Evolutionary conservation across 2,329 filamentous ascomycete genomes (phyloP).

Genomic region (Paraconiothyrium sp.): DNA sequence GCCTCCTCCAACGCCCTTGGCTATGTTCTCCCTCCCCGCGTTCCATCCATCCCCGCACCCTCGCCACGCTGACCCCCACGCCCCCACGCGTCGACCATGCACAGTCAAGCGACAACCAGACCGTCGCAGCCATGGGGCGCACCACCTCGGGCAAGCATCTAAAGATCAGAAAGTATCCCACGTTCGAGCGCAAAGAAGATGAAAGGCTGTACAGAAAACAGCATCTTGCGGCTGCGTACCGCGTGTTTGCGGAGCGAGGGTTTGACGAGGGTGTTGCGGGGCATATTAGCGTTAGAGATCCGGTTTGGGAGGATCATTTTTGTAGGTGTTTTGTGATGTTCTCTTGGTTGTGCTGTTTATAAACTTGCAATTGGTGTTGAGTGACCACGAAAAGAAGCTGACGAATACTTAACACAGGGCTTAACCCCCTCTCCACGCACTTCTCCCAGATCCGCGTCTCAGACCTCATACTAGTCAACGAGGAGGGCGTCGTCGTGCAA

Average conservation of each 20-base stretch:
- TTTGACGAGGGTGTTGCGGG: constrained; percentile 56
- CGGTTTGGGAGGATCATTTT: constrained; percentile 45
- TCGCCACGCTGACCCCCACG: constrained; percentile 28
- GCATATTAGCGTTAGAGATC: constrained; percentile 56
- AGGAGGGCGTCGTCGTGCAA: constrained; percentile 52
- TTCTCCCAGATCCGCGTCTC: constrained; percentile 55
- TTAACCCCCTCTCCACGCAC: constrained; percentile 57
- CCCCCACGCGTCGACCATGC: constrained; percentile 39
- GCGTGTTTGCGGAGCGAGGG: constrained; percentile 50
- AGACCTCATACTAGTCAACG: constrained; percentile 56
- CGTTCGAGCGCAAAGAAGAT: constrained; percentile 50
- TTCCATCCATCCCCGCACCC: constrained; percentile 14
- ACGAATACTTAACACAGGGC: constrained; percentile 33
- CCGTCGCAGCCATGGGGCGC: constrained; percentile 57
- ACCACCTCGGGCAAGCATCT: constrained; percentile 57
- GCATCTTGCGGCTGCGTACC: constrained; percentile 57
- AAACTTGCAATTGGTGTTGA: too few species aligned
- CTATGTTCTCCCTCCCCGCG: neutral
- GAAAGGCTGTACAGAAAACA: constrained; percentile 57
- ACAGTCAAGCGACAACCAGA: constrained; percentile 53
- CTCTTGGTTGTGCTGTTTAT: neutral
- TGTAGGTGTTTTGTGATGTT: constrained; percentile 25
- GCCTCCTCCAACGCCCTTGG: neutral
- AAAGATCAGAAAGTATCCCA: constrained; percentile 57
- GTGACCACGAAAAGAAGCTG: neutral